A percentile compares a stretch with the other conserved stretches of the same genome.
These are phyloP conservation scores for Parachlorella kessleri DNA, from an alignment of 139 green algal genomes.

Conservation along the genomic window DNA sequence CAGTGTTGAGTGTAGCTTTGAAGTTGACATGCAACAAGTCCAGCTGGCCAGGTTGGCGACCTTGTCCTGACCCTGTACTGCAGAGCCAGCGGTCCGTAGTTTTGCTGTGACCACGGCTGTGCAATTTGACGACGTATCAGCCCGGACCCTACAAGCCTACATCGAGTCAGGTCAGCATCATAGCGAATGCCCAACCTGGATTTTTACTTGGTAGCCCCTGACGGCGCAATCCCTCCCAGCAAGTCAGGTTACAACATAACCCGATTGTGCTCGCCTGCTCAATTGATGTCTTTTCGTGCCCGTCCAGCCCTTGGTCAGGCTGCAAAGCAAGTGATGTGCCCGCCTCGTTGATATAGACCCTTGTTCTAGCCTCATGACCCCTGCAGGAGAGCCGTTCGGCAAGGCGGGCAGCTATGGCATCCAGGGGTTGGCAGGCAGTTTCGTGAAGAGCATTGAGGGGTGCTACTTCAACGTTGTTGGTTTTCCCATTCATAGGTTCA, in stretches of 20 bases:
- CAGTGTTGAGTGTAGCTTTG: not conserved
- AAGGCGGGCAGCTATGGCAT: slow-evolving; percentile 83
- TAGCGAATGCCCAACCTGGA: not conserved
- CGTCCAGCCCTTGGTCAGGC: not conserved
- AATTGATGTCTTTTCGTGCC: not conserved
- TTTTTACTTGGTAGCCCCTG: not conserved
- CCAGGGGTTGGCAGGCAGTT: slow-evolving; percentile 77
- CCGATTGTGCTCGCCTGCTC: not conserved
- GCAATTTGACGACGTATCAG: slow-evolving; percentile 72
- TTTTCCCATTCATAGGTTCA: slow-evolving; percentile 63
- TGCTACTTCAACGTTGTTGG: slow-evolving; percentile 95
- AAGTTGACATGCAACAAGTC: not conserved
- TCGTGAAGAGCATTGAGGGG: slow-evolving; percentile 80
- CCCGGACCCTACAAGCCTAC: slow-evolving; percentile 74
- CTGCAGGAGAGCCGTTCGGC: slow-evolving; percentile 77
- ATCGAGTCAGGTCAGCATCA: slow-evolving; percentile 55
- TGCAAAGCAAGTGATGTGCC: too few species aligned
- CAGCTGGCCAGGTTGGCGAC: not conserved
- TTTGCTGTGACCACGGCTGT: slow-evolving; percentile 81
- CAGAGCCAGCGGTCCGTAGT: slow-evolving; percentile 28
- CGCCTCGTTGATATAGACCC: not conserved
- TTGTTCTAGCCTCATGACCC: not conserved
- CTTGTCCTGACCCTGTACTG: not conserved
- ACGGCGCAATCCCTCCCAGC: too few species aligned
- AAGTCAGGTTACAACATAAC: not conserved